phyloP scores from a whole-genome alignment of 331 rosid species.

The Stylosanthes scabra region DNA sequence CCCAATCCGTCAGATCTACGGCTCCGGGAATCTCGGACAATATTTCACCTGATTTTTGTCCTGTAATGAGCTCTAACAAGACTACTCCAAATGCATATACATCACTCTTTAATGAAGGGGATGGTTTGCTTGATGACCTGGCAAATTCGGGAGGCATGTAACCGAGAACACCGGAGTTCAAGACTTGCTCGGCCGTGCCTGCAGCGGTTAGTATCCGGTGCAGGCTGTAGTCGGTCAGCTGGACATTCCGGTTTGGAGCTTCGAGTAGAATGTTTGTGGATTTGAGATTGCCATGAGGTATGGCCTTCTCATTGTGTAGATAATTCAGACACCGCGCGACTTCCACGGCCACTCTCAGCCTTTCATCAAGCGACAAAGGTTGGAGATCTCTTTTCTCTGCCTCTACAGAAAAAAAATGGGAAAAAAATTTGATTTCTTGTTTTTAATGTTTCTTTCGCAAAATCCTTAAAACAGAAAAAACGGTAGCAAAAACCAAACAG shows the following conservation, averaged over 20 bases:
- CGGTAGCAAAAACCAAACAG: background rate
- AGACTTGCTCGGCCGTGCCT: slow-evolving; percentile 80
- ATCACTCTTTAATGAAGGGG: slow-evolving; percentile 83
- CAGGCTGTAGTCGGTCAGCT: slow-evolving; percentile 73
- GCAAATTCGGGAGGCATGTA: slow-evolving; percentile 85
- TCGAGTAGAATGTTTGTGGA: slow-evolving; percentile 75
- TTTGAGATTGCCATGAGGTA: slow-evolving; percentile 92
- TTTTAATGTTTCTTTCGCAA: no score
- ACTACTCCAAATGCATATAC: slow-evolving; percentile 82
- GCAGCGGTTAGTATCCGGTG: slow-evolving; percentile 72
- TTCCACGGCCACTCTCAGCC: slow-evolving; percentile 64
- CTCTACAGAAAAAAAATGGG: slow-evolving; percentile 41
- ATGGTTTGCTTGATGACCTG: slow-evolving; percentile 72
- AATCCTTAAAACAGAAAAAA: no score
- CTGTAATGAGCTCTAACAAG: slow-evolving; percentile 79
- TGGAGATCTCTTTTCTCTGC: slow-evolving; percentile 55
- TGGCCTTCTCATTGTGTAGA: slow-evolving; percentile 77
- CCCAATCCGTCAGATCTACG: slow-evolving; percentile 75
- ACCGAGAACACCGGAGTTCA: slow-evolving; percentile 80
- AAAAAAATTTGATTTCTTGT: no score
- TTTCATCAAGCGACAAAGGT: slow-evolving; percentile 59
- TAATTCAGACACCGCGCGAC: slow-evolving; percentile 66
- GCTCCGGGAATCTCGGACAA: slow-evolving; percentile 64
- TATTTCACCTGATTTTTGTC: slow-evolving; percentile 67
- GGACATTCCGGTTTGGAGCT: slow-evolving; percentile 51